Conservation (phyloP, 1,284 basidiomycete species). For the Rhodofomes roseus region DNA sequence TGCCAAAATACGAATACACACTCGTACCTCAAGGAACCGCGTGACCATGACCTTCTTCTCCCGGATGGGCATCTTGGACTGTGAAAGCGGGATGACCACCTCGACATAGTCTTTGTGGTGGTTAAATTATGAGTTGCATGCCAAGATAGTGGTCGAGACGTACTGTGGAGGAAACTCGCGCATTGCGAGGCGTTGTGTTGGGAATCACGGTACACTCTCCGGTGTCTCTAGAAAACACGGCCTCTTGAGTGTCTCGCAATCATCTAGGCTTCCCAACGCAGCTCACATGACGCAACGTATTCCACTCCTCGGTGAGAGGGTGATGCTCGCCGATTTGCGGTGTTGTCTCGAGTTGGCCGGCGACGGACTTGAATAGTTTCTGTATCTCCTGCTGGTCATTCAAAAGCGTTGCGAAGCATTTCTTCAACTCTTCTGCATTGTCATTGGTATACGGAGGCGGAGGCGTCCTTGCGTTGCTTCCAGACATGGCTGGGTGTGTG, state of each 20-base stretch:
- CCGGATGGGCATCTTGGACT: not conserved
- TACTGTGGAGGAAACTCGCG: conserved; percentile 22
- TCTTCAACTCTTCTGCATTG: not conserved
- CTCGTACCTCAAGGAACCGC: not conserved
- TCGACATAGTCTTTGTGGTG: not conserved
- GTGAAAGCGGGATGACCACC: not conserved
- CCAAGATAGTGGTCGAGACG: not conserved
- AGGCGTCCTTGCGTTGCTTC: not conserved
- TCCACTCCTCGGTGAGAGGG: not conserved
- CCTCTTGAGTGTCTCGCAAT: too few species aligned
- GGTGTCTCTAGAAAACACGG: conserved; percentile 13
- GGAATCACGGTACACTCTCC: conserved; percentile 21
- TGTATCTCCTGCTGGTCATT: not conserved
- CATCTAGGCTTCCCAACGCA: not conserved
- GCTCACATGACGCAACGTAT: not conserved
- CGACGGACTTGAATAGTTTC: not conserved
- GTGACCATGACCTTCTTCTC: not conserved
- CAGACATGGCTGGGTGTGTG: not conserved
- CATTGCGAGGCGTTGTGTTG: conserved; percentile 23
- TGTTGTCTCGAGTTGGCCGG: not conserved
- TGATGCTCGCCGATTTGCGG: not conserved
- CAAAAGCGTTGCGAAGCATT: not conserved
- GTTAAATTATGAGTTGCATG: not conserved
- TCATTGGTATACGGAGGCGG: not conserved
- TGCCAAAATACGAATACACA: too few species aligned